Base-by-base conservation (phyloP, 2,329 filamentous ascomycete genomes). In the Xylaria polymorpha region DNA sequence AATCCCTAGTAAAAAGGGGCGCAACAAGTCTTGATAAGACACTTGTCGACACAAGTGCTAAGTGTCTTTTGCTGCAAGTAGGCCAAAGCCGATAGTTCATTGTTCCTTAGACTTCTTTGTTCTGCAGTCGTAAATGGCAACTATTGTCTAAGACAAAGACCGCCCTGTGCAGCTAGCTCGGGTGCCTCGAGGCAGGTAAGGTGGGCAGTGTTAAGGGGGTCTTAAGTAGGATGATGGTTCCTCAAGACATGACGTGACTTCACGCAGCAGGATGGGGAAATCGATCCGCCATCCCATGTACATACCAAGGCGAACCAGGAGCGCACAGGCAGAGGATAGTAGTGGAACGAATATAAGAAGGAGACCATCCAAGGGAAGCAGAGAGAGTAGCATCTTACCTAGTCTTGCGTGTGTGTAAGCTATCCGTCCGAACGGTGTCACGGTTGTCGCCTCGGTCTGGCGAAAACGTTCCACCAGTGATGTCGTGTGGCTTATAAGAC, bases 301-400 rank as follows among this genome's bases (percentile, higher is more conserved):
- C 14, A 46, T 20, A 35, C 32, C 32, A 25, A 44, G 8, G 25
- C 20, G 18, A 20, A 25, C n/a, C 7, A 61, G 39, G 4, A 61
- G 41, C 25, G 25, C 3, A 46, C 15, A 44, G 9, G 44, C 1
- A 22, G 22, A 20, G 15, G 35, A 4, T 18, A 22, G 44, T 32
- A 41, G 41, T 32, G 18, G 15, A 22, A 14, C 3, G 15, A 29
- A 4, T 10, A 29, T 39, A 25, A 37, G 4, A 14, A 29, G 29
- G 50, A 48, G 29, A 22, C 10, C 32, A 3, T 20, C 10, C 4
- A 35, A 15, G 39, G 12, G 53, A 22, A 56, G 41, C n/a, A 25
- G 37, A 44, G 14, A 53, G 25, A 29, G 14, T 1, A 18, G 9
- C 4, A 46, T 61, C 64, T 66, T 60, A 66, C 64, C 57, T 66